These are phyloP conservation scores for Boletus subcaerulescens DNA, from an alignment of 768 basidiomycete genomes.

Conservation along the genomic window DNA sequence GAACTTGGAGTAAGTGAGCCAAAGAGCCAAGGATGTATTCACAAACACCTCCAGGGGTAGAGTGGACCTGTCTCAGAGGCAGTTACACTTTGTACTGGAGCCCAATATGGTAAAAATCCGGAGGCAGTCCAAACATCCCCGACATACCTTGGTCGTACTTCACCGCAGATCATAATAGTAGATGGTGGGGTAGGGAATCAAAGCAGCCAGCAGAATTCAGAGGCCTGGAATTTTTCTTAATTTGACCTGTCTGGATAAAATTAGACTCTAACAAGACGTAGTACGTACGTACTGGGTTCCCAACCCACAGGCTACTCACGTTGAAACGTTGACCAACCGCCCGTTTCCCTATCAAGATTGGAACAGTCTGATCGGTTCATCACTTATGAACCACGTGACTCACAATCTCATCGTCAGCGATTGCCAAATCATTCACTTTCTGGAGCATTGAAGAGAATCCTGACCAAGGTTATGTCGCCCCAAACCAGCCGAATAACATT, in stretches of 20 bases:
- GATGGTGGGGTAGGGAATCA: too few relatives aligned
- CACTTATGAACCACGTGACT: background rate
- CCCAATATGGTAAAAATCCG: background rate
- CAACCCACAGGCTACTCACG: background rate
- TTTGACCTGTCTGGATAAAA: background rate
- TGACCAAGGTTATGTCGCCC: too few relatives aligned
- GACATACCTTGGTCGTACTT: background rate
- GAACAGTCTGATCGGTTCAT: background rate
- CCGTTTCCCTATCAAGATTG: too few relatives aligned
- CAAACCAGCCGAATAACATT: background rate
- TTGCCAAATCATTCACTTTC: background rate
- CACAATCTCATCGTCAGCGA: constrained; percentile 2
- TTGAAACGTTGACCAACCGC: background rate
- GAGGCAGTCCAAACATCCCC: background rate
- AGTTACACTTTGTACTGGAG: too few relatives aligned
- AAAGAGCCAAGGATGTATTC: background rate
- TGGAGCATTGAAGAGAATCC: background rate
- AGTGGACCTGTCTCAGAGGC: background rate
- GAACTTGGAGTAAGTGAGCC: background rate
- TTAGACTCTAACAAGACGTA: background rate
- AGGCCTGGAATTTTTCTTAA: too few relatives aligned
- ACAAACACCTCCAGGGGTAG: background rate
- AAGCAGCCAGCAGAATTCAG: too few relatives aligned
- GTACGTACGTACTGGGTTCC: too few relatives aligned
- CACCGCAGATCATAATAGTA: background rate